Percentiles rank a stretch among this genome's conserved stretches.
Evolutionary conservation across 139 green algal species (phyloP).

Genomic region (Asterochloris erici): DNA sequence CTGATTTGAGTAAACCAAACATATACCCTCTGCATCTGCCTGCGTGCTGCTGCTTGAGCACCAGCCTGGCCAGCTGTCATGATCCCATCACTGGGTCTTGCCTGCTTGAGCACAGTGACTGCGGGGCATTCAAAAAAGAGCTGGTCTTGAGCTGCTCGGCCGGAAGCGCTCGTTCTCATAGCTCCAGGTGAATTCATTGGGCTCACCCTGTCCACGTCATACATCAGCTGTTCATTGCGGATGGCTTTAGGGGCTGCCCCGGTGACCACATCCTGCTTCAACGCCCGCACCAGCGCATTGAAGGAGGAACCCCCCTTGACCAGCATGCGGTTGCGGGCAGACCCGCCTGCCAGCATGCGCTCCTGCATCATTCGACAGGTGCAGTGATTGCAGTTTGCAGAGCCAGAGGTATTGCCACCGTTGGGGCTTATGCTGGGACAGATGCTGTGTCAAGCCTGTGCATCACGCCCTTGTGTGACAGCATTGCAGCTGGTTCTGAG

Average conservation of each 20-base stretch:
- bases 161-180: background rate
- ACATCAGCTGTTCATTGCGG: constrained; percentile 43
- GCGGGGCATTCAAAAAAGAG: background rate
- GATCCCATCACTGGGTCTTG: background rate
- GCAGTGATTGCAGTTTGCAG: background rate
- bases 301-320: constrained; percentile 79
- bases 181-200: background rate
- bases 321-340: constrained; percentile 82
- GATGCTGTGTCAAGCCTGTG: too few species aligned
- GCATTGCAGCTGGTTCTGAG: too few species aligned
- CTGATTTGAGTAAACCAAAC: background rate
- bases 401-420: too few species aligned
- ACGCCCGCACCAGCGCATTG: constrained; percentile 80
- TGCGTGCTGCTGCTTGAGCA: background rate
- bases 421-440: too few species aligned
- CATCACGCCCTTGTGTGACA: too few species aligned
- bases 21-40: background rate
- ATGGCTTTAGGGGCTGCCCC: constrained; percentile 15
- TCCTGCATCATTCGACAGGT: background rate
- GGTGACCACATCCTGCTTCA: constrained; percentile 83
- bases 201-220: constrained; percentile 54
- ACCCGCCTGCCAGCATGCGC: constrained; percentile 19
- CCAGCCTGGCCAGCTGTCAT: background rate
- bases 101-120: background rate
- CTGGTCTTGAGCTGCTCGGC: background rate